phyloP scores from a whole-genome alignment of 2,329 filamentous ascomycete species.

The Fusarium sacchari region DNA sequence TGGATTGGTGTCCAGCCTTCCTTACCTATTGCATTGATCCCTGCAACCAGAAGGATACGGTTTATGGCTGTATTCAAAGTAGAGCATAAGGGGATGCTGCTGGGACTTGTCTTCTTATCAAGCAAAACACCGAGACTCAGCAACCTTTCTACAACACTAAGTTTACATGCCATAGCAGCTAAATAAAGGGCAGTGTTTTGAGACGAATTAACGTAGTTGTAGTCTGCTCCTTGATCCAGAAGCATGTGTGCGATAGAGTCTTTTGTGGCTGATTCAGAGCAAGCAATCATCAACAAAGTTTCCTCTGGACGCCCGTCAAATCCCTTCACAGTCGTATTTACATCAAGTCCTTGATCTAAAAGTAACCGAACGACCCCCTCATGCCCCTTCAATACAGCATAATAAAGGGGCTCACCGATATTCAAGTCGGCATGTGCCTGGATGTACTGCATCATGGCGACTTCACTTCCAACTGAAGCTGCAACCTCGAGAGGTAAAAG shows the following conservation, averaged over 20 bases:
- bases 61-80: too few species aligned
- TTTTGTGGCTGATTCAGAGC: fast-evolving
- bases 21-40: neutral
- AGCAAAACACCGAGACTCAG: neutral
- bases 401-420: fast-evolving
- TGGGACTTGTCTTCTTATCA: too few species aligned
- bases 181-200: neutral
- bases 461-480: neutral
- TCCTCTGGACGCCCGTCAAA: too few species aligned
- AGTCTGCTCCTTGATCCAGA: neutral
- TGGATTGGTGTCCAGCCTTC: neutral
- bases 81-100: too few species aligned
- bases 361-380: neutral
- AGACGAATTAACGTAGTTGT: fast-evolving
- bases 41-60: neutral
- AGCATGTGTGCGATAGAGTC: neutral
- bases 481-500: neutral
- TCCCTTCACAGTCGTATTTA: too few species aligned
- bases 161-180: neutral
- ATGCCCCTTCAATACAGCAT: fast-evolving
- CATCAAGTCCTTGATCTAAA: neutral
- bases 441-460: neutral
- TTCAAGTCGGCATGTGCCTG: neutral
- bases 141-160: neutral
- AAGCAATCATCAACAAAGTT: too few species aligned